Evolutionary conservation across 805 yeast species (phyloP).

Genomic region (Yueomyces sinensis): DNA sequence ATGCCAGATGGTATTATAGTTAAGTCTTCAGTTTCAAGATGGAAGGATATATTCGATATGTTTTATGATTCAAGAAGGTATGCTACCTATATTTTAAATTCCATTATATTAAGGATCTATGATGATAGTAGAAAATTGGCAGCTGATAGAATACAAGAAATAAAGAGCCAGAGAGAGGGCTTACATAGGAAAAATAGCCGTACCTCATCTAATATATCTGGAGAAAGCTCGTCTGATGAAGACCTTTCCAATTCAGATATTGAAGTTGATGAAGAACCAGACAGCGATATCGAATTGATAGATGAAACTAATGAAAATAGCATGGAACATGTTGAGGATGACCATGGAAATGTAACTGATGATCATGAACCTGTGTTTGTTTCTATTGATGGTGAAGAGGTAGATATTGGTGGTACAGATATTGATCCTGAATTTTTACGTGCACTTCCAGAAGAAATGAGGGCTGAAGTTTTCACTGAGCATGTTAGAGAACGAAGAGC

Average conservation of each 20-base stretch:
- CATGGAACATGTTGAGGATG: background rate
- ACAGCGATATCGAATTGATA: conserved; percentile 20
- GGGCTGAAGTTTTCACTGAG: conserved; percentile 83
- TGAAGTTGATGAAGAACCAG: conserved; percentile 2
- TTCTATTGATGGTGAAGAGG: conserved; percentile 59
- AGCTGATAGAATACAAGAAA: conserved; percentile 18
- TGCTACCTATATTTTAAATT: conserved; percentile 26
- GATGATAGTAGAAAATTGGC: conserved; percentile 32
- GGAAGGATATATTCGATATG: conserved; percentile 46
- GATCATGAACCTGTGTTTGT: conserved; percentile 46
- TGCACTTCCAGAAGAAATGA: conserved; percentile 84
- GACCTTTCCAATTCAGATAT: conserved; percentile 1
- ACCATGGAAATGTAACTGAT: background rate
- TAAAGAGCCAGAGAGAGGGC: conserved; percentile 7
- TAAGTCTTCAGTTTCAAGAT: conserved; percentile 48
- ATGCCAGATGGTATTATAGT: conserved; percentile 19
- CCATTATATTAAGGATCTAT: conserved; percentile 34
- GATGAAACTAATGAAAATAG: conserved; percentile 10
- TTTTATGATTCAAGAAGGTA: conserved; percentile 33
- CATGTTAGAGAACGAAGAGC: conserved; percentile 67
- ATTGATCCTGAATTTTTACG: conserved; percentile 84
- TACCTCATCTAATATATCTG: conserved; percentile 8
- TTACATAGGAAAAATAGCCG: background rate
- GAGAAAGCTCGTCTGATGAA: background rate
- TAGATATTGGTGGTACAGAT: conserved; percentile 80